Base-by-base conservation (phyloP, 2,329 filamentous ascomycete genomes). In the Paraphaeosphaeria minitans region DNA sequence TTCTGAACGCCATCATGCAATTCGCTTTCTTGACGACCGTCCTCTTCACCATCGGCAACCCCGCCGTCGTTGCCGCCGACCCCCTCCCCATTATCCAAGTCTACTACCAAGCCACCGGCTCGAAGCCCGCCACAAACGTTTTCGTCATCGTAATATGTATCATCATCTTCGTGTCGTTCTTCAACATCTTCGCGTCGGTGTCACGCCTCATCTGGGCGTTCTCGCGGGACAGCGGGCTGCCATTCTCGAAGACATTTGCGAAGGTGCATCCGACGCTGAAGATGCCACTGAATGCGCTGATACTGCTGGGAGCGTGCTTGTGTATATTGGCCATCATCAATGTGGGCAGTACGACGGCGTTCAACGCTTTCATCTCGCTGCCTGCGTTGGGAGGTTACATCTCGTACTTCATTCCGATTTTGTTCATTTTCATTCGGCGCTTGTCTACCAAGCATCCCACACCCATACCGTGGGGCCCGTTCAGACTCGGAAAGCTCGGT, bases 161-260 rank as follows among this genome's bases (percentile, higher is more conserved):
- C 59, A 67, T 72, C 33, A 71, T 78, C 66, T 70, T 46, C 65
- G 66, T 75, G 4, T 71, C 66, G 7, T 68, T 78, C 58, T 75
- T 80, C 48, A 77, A 75, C 19, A 72, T 75, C 37, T 73, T 82
- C 7, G 80, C 82, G 0, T 82, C 80, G 1, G 79, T 78, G 0
- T 80, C 80, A 0, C 77, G 81, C 4, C 67, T 83, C 1, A 78
- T 78, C 2, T 83, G 81, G 81, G 80, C 80, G 0, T 83, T 81
- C 74, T 77, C 81, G 9, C 66, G 78, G 1, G 81, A 83, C 53
- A 77, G 77, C 2, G 81, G 78, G 3, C 67, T 82, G 0, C 80
- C 79, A 0, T 71, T 67, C 65, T 56, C 64, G 64, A n/a, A 61
- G 61, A 12, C 69, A 61, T 47, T 75, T 66, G 24, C 73, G 27